Conservation (phyloP, 371 early-diverging fungal species). For the Mortierella sp. region DNA sequence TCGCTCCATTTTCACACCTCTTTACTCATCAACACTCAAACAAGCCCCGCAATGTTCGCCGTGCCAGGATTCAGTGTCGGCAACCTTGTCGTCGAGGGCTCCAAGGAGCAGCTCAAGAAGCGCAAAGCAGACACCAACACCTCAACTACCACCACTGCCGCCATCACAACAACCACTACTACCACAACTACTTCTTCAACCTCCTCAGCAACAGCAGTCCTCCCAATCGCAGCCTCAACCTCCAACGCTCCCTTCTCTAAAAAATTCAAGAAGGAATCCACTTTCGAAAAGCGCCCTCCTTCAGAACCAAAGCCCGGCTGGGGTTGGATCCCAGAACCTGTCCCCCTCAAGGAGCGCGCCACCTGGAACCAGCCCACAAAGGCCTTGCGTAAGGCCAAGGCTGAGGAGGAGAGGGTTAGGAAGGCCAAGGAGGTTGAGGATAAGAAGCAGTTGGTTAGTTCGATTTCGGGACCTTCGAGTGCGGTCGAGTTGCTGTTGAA, state of each 20-base stretch:
- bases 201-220: constrained; percentile 2
- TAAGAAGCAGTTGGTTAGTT: constrained; percentile 28
- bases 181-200: constrained; percentile 5
- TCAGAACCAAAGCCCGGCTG: constrained; percentile 36
- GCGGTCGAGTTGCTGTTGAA: constrained; percentile 44
- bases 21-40: constrained; percentile 5
- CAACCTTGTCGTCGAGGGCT: constrained; percentile 50
- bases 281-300: constrained; percentile 33
- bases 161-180: neutral
- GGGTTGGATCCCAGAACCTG: constrained; percentile 43
- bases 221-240: constrained; percentile 25
- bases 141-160: neutral
- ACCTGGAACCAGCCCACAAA: constrained; percentile 56
- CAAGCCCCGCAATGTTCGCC: constrained; percentile 36
- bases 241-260: constrained; percentile 44
- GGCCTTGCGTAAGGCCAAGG: constrained; percentile 44
- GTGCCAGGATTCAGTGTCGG: constrained; percentile 58
- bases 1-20: neutral
- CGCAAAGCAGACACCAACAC: constrained; percentile 36
- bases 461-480: constrained; percentile 17
- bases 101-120: constrained; percentile 57
- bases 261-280: constrained; percentile 40
- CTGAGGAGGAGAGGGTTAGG: constrained; percentile 30
- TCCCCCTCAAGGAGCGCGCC: constrained; percentile 49
- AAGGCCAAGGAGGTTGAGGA: constrained; percentile 25